Evolutionary conservation across 257 asterid genomes (phyloP), one percentile per base, ranked within the genome.

Genomic region (Leonotis leonurus): DNA sequence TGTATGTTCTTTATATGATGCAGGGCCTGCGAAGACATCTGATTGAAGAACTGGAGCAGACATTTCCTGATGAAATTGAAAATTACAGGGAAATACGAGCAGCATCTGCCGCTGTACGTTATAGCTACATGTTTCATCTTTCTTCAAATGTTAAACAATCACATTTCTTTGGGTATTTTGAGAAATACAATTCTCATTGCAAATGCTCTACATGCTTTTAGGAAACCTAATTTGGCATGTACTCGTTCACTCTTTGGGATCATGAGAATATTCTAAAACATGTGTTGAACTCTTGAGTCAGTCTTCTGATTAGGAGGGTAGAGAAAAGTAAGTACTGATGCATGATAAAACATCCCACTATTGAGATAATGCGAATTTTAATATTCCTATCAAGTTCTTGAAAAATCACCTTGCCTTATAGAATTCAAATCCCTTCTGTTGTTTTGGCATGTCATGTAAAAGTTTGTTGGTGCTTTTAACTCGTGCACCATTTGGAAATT

Each of bases 51-150:
- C 83, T 90, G 72, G 96, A 90, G 62, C 91, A 83, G 72, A 75
- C 88, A 46, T 90, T 90, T 74, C 95, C 92, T 36, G 95, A 77
- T 40, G 98, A 88, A 71, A 94, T 88, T 62, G 94, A 90, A 65
- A 70, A 81, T 60, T 88, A 80, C 62, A 80, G 96, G 73, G 89
- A 83, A 50, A 82, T 81, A 51, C 92, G 94, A 41, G 83, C 94
- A 16, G 75, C 91, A 56, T 88, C 98, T 70, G 82, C 95, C 24
- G 84, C 86, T 54, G 96, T 88, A n/a, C n/a, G n/a, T n/a, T n/a
- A n/a, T n/a, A n/a, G n/a, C n/a, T n/a, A n/a, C n/a, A n/a, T n/a
- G n/a, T n/a, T n/a, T n/a, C n/a, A n/a, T n/a, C n/a, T n/a, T n/a
- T n/a, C n/a, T n/a, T n/a, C n/a, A n/a, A n/a, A n/a, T n/a, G n/a